These are phyloP conservation scores for Melampsora americana DNA, from an alignment of 1,284 basidiomycete species.

Conservation along the genomic window DNA sequence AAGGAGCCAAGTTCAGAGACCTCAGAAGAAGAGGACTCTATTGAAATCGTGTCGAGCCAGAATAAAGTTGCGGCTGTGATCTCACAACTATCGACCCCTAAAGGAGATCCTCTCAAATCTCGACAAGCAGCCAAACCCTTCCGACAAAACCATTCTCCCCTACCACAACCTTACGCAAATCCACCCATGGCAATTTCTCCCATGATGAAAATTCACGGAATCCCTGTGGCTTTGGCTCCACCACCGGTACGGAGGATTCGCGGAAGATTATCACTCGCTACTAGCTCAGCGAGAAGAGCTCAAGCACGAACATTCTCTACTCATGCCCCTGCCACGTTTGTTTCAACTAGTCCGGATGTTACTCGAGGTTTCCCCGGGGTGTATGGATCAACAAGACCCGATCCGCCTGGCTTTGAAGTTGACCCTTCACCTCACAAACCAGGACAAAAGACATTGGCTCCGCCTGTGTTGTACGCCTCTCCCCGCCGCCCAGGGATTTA, in stretches of 20 bases:
- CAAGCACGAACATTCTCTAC: not conserved
- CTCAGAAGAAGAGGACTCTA: not conserved
- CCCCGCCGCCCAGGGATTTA: conserved; percentile 2
- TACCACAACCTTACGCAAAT: not conserved
- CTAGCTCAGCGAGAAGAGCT: conserved; percentile 32
- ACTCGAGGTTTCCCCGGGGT: not conserved
- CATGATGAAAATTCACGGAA: not conserved
- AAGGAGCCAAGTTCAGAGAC: not conserved
- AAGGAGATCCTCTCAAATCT: not conserved
- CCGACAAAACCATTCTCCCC: not conserved
- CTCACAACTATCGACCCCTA: not conserved
- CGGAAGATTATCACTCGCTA: conserved; percentile 31
- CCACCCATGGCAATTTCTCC: conserved; percentile 3
- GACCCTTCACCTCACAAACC: too few relatives aligned
- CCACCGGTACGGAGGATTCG: conserved; percentile 17
- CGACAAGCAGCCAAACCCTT: not conserved
- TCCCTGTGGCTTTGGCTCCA: not conserved
- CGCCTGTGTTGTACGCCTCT: not conserved
- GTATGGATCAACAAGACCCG: not conserved
- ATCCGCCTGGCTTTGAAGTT: not conserved
- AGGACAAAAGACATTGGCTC: not conserved
- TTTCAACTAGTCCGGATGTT: not conserved
- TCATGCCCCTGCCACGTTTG: not conserved
- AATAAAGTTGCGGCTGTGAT: not conserved
- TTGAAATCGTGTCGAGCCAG: not conserved